Conservation (phyloP, 2,329 filamentous ascomycete species). For the Colletotrichum godetiae region DNA sequence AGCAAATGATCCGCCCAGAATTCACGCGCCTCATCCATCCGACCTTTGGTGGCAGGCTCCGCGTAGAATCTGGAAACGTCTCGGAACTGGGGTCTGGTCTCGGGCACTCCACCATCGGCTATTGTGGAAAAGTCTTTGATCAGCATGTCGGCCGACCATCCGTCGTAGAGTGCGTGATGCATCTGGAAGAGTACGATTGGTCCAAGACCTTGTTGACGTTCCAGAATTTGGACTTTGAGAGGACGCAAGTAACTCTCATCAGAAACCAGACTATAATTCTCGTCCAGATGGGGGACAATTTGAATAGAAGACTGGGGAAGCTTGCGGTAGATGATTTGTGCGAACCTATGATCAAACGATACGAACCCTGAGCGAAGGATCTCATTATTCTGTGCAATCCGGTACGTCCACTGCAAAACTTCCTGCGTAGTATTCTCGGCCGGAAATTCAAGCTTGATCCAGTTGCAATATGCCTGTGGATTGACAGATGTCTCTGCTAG, state of each 20-base stretch:
- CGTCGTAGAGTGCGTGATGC: constrained; percentile 90
- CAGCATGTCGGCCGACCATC: constrained; percentile 88
- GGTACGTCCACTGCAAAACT: constrained; percentile 61
- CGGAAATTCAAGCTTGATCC: constrained; percentile 73
- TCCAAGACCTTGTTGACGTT: constrained; percentile 33
- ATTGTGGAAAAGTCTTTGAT: constrained; percentile 72
- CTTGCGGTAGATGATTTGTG: constrained; percentile 72
- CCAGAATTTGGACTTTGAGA: constrained; percentile 68
- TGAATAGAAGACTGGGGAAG: constrained; percentile 57
- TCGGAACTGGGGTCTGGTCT: constrained; percentile 68
- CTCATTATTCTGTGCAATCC: constrained; percentile 67
- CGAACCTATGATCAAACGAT: constrained; percentile 62
- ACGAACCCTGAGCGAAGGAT: constrained; percentile 81
- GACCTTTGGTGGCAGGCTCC: constrained; percentile 38
- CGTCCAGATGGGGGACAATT: constrained; percentile 49
- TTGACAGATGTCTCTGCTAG: constrained; percentile 76
- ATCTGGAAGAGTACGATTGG: constrained; percentile 64
- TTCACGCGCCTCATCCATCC: constrained; percentile 56
- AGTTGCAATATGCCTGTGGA: constrained; percentile 78
- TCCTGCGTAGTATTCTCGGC: constrained; percentile 44
- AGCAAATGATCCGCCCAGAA: constrained; percentile 79
- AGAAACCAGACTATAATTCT: constrained; percentile 50
- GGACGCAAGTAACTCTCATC: constrained; percentile 62
- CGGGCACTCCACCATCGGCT: constrained; percentile 46
- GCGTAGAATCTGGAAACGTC: constrained; percentile 65